A percentile compares a stretch with the other conserved stretches of the same genome.
phyloP scores from a whole-genome alignment of 140 eudicot genomes.

The Anethum foeniculum region DNA sequence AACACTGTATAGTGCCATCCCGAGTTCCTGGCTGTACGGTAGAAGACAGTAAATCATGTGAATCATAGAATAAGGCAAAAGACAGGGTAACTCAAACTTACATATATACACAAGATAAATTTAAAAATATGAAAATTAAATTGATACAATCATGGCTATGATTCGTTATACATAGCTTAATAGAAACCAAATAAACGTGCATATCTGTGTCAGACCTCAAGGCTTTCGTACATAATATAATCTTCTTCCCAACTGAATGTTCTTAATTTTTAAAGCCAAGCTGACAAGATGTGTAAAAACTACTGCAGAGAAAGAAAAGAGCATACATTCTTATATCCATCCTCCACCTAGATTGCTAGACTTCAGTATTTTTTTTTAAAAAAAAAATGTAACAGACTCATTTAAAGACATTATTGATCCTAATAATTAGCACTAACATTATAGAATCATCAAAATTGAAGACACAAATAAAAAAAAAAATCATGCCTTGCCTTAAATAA shows the following conservation, averaged over 20 bases:
- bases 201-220: not conserved
- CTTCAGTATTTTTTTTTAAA: not conserved
- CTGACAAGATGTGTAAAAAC: not conserved
- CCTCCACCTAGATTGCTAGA: not conserved
- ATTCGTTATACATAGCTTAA: not conserved
- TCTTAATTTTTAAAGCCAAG: not conserved
- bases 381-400: not conserved
- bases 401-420: not conserved
- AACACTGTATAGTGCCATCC: slow-evolving; percentile 21
- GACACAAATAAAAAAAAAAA: not conserved
- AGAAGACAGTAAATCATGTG: not conserved
- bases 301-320: no score
- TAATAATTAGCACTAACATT: no score
- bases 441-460: not conserved
- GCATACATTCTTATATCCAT: not conserved
- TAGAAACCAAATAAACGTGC: not conserved
- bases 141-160: not conserved
- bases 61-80: not conserved
- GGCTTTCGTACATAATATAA: not conserved
- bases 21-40: slow-evolving; percentile 24
- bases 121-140: not conserved
- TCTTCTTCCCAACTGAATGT: not conserved
- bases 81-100: not conserved
- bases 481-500: not conserved
- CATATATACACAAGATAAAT: not conserved